Percentiles rank a stretch among this genome's conserved stretches.
Conservation (phyloP, 1,284 basidiomycete genomes). For the Farysia itapuensis region DNA sequence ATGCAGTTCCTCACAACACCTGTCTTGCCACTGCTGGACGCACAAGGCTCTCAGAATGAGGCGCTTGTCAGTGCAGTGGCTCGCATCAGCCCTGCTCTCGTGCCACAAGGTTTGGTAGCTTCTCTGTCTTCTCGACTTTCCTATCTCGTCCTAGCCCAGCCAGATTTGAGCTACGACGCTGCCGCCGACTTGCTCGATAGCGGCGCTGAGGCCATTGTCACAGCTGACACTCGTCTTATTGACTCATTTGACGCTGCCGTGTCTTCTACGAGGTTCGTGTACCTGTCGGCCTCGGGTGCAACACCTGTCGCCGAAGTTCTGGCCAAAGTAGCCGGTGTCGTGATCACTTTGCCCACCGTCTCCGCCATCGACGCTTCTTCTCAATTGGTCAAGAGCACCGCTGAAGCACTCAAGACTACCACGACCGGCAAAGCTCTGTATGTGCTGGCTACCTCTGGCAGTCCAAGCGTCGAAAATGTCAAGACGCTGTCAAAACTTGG, state of each 20-base stretch:
- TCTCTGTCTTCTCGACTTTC: constrained; percentile 13
- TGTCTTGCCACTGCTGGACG: constrained; percentile 39
- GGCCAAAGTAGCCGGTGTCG: constrained; percentile 36
- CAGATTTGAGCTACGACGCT: constrained; percentile 30
- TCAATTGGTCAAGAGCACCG: constrained; percentile 29
- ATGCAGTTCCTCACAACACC: constrained; percentile 52
- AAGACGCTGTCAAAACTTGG: constrained; percentile 21
- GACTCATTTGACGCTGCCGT: constrained; percentile 34
- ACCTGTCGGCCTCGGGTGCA: constrained; percentile 28
- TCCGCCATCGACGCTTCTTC: constrained; percentile 25
- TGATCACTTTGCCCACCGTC: constrained; percentile 34
- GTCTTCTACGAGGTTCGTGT: constrained; percentile 37
- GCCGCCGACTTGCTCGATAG: constrained; percentile 47
- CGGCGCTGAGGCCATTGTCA: constrained; percentile 48
- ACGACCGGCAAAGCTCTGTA: constrained; percentile 51
- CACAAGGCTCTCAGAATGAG: constrained; percentile 17
- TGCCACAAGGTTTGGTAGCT: constrained; percentile 24
- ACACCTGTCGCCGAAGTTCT: constrained; percentile 31
- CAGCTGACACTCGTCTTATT: constrained; percentile 26
- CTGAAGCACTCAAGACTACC: constrained; percentile 35
- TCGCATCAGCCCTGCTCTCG: constrained; percentile 35
- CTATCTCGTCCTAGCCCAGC: constrained; percentile 34
- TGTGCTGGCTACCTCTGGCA: constrained; percentile 27
- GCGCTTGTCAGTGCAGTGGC: constrained; percentile 23
- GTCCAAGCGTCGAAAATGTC: constrained; percentile 29